A percentile compares a stretch with the other conserved stretches of the same genome.
These are phyloP conservation scores for Protea cynaroides DNA, from an alignment of 164 flowering plant species.

Conservation along the genomic window DNA sequence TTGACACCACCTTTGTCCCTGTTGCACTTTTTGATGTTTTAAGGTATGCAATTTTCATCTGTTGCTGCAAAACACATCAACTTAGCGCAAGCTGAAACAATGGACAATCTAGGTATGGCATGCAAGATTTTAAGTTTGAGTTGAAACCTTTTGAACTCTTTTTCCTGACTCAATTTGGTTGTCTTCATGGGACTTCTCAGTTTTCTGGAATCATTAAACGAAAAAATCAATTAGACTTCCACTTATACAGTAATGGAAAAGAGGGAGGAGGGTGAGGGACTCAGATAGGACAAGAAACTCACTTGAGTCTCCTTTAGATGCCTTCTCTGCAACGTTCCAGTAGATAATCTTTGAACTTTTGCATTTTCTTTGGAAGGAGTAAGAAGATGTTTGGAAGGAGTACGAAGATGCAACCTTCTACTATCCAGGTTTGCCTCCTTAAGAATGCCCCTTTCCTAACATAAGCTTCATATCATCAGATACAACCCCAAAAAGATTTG, in stretches of 20 bases:
- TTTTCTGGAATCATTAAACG: conserved; percentile 1
- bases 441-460: conserved; percentile 73
- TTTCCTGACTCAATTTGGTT: conserved; percentile 15
- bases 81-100: conserved; percentile 3
- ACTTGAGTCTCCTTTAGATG: conserved; percentile 26
- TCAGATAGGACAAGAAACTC: conserved; percentile 10
- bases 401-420: conserved; percentile 29
- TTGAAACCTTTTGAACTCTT: conserved; percentile 11
- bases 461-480: conserved; percentile 6
- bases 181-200: conserved; percentile 5
- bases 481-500: not conserved
- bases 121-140: conserved; percentile 11
- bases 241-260: not conserved
- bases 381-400: conserved; percentile 21
- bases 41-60: conserved; percentile 5
- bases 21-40: conserved; percentile 15
- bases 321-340: conserved; percentile 18
- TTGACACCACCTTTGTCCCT: conserved; percentile 15
- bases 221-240: too few species aligned
- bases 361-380: conserved; percentile 25
- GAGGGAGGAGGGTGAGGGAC: not conserved
- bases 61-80: conserved; percentile 20
- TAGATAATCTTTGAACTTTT: conserved; percentile 9
- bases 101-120: not conserved
- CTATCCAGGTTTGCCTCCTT: conserved; percentile 77